Conservation (phyloP, 2,329 filamentous ascomycete species). For the Cercospora citrullina region DNA sequence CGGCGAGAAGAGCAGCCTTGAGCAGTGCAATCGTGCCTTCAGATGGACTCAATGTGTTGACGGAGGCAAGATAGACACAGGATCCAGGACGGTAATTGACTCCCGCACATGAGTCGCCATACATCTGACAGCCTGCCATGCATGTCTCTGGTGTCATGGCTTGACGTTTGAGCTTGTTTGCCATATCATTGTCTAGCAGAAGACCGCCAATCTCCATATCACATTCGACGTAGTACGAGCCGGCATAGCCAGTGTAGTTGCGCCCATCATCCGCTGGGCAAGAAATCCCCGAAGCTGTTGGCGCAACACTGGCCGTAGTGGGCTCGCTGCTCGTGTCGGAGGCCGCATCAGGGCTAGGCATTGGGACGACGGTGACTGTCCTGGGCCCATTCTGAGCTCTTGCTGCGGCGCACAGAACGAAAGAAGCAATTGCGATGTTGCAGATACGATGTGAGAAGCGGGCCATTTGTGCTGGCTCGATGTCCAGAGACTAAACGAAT, state of each 20-base stretch:
- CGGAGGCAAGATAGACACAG: not conserved
- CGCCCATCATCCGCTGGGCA: not conserved
- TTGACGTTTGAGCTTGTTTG: constrained; percentile 3
- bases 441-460: constrained; percentile 16
- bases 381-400: constrained; percentile 9
- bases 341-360: not conserved
- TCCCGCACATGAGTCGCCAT: not conserved
- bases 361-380: not conserved
- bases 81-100: not conserved
- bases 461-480: constrained; percentile 12
- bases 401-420: constrained; percentile 12
- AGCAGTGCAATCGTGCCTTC: not conserved
- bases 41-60: constrained; percentile 2
- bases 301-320: not conserved
- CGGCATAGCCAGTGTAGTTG: constrained; percentile 1
- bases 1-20: not conserved
- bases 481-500: constrained; percentile 13
- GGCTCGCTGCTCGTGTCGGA: not conserved
- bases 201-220: constrained; percentile 1
- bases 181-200: not conserved
- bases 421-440: constrained; percentile 13
- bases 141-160: constrained; percentile 1
- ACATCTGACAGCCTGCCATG: constrained; percentile 6
- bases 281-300: not conserved
- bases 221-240: constrained; percentile 6